A percentile compares a stretch with the other conserved stretches of the same genome.
phyloP scores from a whole-genome alignment of 2,329 filamentous ascomycete species.

The Zymoseptoria pseudotritici region DNA sequence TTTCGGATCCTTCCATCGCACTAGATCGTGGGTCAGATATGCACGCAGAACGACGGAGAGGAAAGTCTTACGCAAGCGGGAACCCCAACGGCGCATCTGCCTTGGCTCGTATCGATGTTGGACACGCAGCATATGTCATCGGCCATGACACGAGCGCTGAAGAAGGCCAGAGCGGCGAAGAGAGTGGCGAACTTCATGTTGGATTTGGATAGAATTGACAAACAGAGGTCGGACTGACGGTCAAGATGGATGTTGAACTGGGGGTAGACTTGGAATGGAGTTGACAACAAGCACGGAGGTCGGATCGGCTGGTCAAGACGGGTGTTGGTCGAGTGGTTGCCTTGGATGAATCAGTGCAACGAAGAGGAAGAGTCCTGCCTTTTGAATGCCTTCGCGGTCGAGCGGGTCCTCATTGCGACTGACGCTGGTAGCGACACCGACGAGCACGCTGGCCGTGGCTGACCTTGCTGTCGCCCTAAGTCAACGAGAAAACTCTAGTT shows the following conservation, averaged over 20 bases:
- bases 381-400: not conserved
- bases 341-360: not conserved
- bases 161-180: not conserved
- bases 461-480: not conserved
- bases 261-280: too few relatives aligned
- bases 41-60: not conserved
- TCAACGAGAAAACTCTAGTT: not conserved
- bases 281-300: too few relatives aligned
- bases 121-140: not conserved
- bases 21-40: not conserved
- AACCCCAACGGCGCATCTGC: not conserved
- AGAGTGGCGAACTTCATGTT: conserved; percentile 5
- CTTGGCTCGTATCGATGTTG: not conserved
- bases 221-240: too few relatives aligned
- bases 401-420: not conserved
- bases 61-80: not conserved
- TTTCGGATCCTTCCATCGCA: not conserved
- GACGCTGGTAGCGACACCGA: not conserved
- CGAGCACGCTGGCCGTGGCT: not conserved
- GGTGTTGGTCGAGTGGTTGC: not conserved
- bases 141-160: too few relatives aligned
- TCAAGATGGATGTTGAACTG: too few relatives aligned
- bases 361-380: not conserved
- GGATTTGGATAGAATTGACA: not conserved
- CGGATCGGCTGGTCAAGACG: too few relatives aligned